Evolutionary conservation across 2,329 filamentous ascomycete genomes (phyloP), one percentile per base, ranked within the genome.

Genomic region (Byssothecium circinans): DNA sequence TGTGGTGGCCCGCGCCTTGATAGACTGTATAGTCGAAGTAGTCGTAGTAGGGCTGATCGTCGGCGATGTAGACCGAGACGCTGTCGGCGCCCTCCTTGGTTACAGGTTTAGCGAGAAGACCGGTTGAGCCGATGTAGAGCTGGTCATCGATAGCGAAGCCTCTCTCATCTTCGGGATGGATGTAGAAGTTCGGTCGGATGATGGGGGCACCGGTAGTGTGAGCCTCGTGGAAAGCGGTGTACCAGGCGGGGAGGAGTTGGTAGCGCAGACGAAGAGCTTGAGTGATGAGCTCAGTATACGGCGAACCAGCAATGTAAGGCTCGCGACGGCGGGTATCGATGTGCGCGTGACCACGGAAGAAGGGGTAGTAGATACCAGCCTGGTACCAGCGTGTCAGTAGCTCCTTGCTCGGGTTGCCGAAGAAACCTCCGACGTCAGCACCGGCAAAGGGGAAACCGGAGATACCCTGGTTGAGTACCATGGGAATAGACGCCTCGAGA

Each of bases 361-460:
- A 99, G 7, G 94, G 94, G 70, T 97, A 97, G 78, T 95, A 99
- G 46, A 89, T 89, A 53, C 94, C 94, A 27, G 91, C 85, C 73
- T 99, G 94, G 74, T 96, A 99, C 94, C 94, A 99, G 32, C 94
- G 85, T 10, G 89, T 88, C 59, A 95, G 81, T 18, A 99, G 82
- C 50, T 99, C 92, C 65, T 91, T 91, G 61, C 88, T 88, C 0
- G 94, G 94, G 73, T 99, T 96, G 46, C 94, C 92, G 63, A 99
- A 99, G 80, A 99, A 99, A 22, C 94, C 94, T 47, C 91, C 94
- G 41, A 99, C 91, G 74, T 99, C 94, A 43, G 94, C 94, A 45
- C 94, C 94, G 0, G 90, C 85, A 65, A 97, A 97, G 10, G 94
- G 94, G 71, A 88, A 97, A 7, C 94, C 94, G 1, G 90, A 85